phyloP scores from a whole-genome alignment of 202 grass and related monocot species.

The Schoenoplectus tabernaemontani region DNA sequence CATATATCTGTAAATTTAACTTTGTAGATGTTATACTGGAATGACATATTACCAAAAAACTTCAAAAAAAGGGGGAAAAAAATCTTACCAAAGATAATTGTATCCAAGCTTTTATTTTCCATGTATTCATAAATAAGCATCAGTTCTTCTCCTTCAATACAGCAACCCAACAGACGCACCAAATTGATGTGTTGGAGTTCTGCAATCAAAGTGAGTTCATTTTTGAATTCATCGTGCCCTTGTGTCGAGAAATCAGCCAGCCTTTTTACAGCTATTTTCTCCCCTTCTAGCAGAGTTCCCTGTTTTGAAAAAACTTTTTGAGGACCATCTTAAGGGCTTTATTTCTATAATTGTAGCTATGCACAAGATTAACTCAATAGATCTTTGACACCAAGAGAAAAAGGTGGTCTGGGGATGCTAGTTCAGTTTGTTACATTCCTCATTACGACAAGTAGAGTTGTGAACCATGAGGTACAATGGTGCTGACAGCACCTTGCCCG shows the following conservation, averaged over 20 bases:
- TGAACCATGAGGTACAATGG: background rate
- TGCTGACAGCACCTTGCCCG: background rate
- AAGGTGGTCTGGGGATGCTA: background rate
- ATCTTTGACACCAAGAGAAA: background rate
- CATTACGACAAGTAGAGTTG: background rate
- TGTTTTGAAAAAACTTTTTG: constrained; percentile 5
- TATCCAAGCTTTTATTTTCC: constrained; percentile 47
- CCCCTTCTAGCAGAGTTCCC: constrained; percentile 29
- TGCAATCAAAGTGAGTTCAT: constrained; percentile 47
- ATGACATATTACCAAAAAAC: no score
- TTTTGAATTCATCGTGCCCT: constrained; percentile 53
- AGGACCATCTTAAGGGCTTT: background rate
- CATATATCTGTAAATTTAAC: background rate
- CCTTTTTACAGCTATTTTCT: constrained; percentile 49
- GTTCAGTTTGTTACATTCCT: background rate
- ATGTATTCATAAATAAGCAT: constrained; percentile 58
- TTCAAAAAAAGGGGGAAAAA: no score
- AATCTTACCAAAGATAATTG: constrained; percentile 41
- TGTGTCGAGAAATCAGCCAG: constrained; percentile 44
- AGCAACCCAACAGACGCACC: constrained; percentile 48
- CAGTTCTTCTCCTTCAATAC: constrained; percentile 39
- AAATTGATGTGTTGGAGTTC: constrained; percentile 60
- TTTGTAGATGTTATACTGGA: background rate
- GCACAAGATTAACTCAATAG: background rate
- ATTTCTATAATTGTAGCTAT: background rate